Evolutionary conservation across 306 rosid genomes (phyloP).

Genomic region (Citrullus amarus): DNA sequence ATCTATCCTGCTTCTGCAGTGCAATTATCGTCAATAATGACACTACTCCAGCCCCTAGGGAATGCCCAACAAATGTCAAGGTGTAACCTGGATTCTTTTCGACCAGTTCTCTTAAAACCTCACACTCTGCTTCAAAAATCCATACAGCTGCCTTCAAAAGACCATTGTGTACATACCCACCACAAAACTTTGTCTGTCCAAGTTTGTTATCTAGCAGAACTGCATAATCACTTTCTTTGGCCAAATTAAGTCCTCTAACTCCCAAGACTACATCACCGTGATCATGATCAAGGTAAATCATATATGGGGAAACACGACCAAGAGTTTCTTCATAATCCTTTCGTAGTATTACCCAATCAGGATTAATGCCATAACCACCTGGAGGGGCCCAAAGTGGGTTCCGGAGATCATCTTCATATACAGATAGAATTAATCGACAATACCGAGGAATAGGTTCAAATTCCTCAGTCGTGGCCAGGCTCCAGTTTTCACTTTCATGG

Average conservation of each 20-base stretch:
- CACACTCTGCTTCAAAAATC: slow-evolving; percentile 57
- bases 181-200: slow-evolving; percentile 67
- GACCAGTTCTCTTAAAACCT: slow-evolving; percentile 44
- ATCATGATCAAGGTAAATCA: slow-evolving; percentile 82
- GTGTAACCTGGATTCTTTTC: slow-evolving; percentile 52
- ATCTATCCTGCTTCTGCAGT: slow-evolving; percentile 39
- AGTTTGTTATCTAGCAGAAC: slow-evolving; percentile 86
- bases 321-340: slow-evolving; percentile 46
- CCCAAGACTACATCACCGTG: slow-evolving; percentile 61
- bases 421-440: slow-evolving; percentile 64
- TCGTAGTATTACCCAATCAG: slow-evolving; percentile 62
- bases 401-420: slow-evolving; percentile 63
- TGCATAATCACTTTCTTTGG: slow-evolving; percentile 65
- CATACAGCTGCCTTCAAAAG: slow-evolving; percentile 73
- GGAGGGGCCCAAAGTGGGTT: slow-evolving; percentile 82
- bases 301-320: slow-evolving; percentile 69
- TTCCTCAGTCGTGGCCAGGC: slow-evolving; percentile 65
- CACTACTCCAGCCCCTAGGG: slow-evolving; percentile 91
- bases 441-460: slow-evolving; percentile 79
- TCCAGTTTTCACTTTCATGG: slow-evolving; percentile 90
- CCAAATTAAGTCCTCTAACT: slow-evolving; percentile 81
- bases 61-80: slow-evolving; percentile 66
- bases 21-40: slow-evolving; percentile 64
- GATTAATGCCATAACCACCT: slow-evolving; percentile 79
- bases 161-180: slow-evolving; percentile 94